A percentile compares a stretch with the other conserved stretches of the same genome.
phyloP scores from a whole-genome alignment of 2,329 filamentous ascomycete genomes.

The Ciborinia camelliae region DNA sequence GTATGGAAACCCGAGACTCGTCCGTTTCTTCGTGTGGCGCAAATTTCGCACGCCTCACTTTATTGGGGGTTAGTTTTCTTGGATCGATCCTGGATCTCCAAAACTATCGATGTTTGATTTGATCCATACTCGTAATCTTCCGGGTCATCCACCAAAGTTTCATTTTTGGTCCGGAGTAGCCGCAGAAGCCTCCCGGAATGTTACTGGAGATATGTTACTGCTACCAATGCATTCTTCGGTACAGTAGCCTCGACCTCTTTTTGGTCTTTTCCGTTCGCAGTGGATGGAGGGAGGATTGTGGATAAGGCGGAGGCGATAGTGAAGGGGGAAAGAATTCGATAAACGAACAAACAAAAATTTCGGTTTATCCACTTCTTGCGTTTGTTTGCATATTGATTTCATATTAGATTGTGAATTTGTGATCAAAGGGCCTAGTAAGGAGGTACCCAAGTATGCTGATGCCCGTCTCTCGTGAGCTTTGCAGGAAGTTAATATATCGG shows the following conservation, averaged over 20 bases:
- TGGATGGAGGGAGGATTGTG: no score
- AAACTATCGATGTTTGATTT: slow-evolving; percentile 20
- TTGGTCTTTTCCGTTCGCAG: neutral
- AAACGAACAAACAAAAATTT: neutral
- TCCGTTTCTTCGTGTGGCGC: slow-evolving; percentile 4
- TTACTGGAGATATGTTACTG: neutral
- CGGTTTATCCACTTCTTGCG: neutral
- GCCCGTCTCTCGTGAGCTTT: slow-evolving; percentile 18
- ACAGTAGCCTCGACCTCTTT: slow-evolving; percentile 5
- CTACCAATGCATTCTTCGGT: slow-evolving; percentile 3
- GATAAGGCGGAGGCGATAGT: neutral
- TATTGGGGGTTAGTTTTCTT: neutral
- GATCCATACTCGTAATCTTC: slow-evolving; percentile 13
- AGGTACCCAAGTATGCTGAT: slow-evolving; percentile 11
- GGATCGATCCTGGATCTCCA: slow-evolving; percentile 13
- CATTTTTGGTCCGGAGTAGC: neutral
- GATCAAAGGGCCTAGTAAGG: slow-evolving; percentile 3
- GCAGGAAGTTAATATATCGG: slow-evolving; percentile 15
- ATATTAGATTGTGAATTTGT: slow-evolving; percentile 8
- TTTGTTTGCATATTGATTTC: slow-evolving; percentile 10
- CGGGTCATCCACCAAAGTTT: slow-evolving; percentile 6
- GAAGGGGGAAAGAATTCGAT: neutral
- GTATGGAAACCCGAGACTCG: neutral
- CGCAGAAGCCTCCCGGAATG: neutral
- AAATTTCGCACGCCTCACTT: slow-evolving; percentile 13